phyloP scores from a whole-genome alignment of 2,329 filamentous ascomycete genomes.

The Apiospora saccharicola region DNA sequence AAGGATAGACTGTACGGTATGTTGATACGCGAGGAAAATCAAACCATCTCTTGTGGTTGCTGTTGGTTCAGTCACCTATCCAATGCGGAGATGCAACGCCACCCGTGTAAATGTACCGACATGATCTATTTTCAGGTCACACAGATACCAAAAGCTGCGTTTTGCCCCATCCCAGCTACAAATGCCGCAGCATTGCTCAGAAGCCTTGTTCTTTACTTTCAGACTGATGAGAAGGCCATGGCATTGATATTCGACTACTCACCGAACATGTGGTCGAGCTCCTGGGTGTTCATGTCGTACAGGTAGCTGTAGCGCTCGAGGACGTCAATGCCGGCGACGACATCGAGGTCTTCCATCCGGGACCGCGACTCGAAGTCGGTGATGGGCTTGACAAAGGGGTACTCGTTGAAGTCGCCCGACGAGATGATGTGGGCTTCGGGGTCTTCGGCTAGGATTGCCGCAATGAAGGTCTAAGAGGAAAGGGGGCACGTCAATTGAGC shows the following conservation, averaged over 20 bases:
- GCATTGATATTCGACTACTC: not conserved
- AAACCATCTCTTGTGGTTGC: too few species aligned
- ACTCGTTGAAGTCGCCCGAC: slow-evolving; percentile 78
- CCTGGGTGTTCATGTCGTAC: slow-evolving; percentile 73
- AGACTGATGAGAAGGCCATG: not conserved
- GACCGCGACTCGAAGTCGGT: slow-evolving; percentile 60
- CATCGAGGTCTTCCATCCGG: slow-evolving; percentile 68
- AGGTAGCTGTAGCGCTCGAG: slow-evolving; percentile 75
- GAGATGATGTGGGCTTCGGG: slow-evolving; percentile 63
- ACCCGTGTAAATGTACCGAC: too few species aligned
- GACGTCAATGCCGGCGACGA: slow-evolving; percentile 57
- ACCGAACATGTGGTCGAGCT: slow-evolving; percentile 72
- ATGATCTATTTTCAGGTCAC: too few species aligned
- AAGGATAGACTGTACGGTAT: too few species aligned
- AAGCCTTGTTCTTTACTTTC: not conserved
- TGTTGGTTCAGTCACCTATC: too few species aligned
- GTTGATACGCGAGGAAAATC: too few species aligned
- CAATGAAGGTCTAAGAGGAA: slow-evolving; percentile 58
- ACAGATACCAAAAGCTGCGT: too few species aligned
- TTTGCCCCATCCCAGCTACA: too few species aligned
- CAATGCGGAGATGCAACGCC: too few species aligned
- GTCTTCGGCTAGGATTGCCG: slow-evolving; percentile 64
- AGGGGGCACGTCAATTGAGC: not conserved
- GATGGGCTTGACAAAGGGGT: slow-evolving; percentile 67
- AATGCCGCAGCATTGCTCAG: too few species aligned